Base-by-base conservation (phyloP, 164 flowering plant species). In the Santalum album region DNA sequence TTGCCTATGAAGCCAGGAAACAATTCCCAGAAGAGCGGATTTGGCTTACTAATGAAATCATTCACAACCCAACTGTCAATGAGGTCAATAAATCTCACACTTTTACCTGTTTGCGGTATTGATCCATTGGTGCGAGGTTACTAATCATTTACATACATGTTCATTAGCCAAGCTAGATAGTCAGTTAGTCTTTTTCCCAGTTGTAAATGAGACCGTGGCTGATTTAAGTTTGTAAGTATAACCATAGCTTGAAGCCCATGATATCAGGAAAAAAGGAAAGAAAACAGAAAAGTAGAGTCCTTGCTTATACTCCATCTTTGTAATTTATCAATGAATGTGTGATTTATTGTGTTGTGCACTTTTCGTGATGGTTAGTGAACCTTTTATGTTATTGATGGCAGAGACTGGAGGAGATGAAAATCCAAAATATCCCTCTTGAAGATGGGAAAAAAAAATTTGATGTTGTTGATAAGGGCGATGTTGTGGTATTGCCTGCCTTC, bases 41-140 rank as follows among this genome's bases (percentile, higher is more conserved):
- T n/a, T 92, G 98, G 98, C 65, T 92, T 24, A 92, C 96, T 7
- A 92, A 92, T 67, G 95, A 84, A 56, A 90, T 90, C 47, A 87
- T 90, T 48, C 97, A 90, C 70, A 90, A 90, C 46, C 97, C 97
- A 17, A 87, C 97, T 54, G 95, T 92, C 61, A 92, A 88, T 56
- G 69, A 83, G 95, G 98, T 92, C 45, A 5, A 17, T 1, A 42
- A 42, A 42, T 12, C 20, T 42, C 0, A 17, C 6, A 42, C 34
- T 38, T 38, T 38, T 32, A 32, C 36, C 7, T 32, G 10, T 32
- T 12, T 32, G 10, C 7, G 36, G 1, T 7, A 32, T 32, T 12
- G 36, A 32, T 32, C 36, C 12, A 32, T n/a, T n/a, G n/a, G n/a
- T n/a, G n/a, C n/a, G n/a, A n/a, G n/a, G n/a, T n/a, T n/a, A n/a